Evolutionary conservation across 352 stramenopile species (phyloP), one percentile per base, ranked within the genome.

Genomic region (Globisporangium okanoganense): DNA sequence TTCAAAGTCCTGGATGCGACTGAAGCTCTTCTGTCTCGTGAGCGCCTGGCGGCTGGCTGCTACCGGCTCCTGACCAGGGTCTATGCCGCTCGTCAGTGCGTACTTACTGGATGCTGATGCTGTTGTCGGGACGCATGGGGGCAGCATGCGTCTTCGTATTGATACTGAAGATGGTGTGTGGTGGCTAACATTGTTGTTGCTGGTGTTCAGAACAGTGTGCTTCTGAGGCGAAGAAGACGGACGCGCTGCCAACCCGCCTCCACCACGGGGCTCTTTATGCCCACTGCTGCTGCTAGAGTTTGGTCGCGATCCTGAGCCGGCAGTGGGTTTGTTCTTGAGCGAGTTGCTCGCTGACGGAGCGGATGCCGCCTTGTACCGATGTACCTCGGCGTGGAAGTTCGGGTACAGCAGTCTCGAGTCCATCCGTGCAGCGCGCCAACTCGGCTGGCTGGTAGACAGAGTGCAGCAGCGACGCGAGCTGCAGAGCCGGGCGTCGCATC

Each of bases 361-460:
- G 8, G 59, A 56, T 20, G 44, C 29, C 8, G 64, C 64, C 5
- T 77, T 71, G 29, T 85, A 73, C 14, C 73, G 77, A 35, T 77
- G 64, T 27, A 71, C 56, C 62, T 90, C 80, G 1, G 71, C 75
- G 36, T 86, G 70, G 36, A 86, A 78, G 56, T 88, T 81, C 5
- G 80, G 80, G 36, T 88, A 90, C 27, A 88, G 71, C 18, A 33
- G 20, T 45, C 64, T 65, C 12, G 58, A 38, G 58, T 70, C 58
- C 56, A 62, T 60, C n/a, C n/a, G n/a, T n/a, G n/a, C n/a, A n/a
- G n/a, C n/a, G n/a, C n/a, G 29, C 36, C 14, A 13, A 43, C 36
- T 43, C 38, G 16, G 7, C 1, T 16, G 14, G 18, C 38, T 20
- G 38, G 20, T 16, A 20, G 38, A 44, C 14, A 44, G 13, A 41